Conservation (phyloP, 176 grass and related monocot genomes). For the Elymus sibiricus region DNA sequence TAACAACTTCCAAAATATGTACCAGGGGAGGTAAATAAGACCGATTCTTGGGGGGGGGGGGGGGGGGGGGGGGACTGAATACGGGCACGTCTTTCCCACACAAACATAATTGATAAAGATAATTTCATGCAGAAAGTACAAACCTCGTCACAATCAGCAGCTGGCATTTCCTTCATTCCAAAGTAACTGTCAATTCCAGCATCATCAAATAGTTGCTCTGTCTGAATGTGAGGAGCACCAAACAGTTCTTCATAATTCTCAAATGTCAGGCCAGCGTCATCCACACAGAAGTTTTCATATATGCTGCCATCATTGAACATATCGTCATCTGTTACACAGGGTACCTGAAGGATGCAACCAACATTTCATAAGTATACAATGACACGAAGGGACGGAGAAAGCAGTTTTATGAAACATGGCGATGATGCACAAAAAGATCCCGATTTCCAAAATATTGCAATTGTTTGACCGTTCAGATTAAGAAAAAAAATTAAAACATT, state of each 20-base stretch:
- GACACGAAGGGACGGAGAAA: not conserved
- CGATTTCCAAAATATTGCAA: not conserved
- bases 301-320: conserved; percentile 66
- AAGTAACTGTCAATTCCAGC: conserved; percentile 84
- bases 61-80: no score
- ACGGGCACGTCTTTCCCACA: no score
- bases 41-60: not conserved
- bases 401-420: not conserved
- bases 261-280: conserved; percentile 68
- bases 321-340: conserved; percentile 35
- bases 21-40: not conserved
- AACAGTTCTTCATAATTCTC: conserved; percentile 97
- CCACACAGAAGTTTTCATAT: conserved; percentile 70
- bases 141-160: conserved; percentile 43
- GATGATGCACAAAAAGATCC: not conserved
- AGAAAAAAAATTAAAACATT: not conserved
- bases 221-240: conserved; percentile 59
- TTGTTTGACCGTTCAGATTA: not conserved
- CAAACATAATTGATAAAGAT: not conserved
- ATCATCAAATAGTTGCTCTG: conserved; percentile 85
- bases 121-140: not conserved
- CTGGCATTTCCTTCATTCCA: conserved; percentile 63
- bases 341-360: conserved; percentile 32
- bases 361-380: conserved; percentile 22
- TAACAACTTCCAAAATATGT: not conserved